Base-by-base conservation (phyloP, 176 grass and related monocot genomes). In the Melocanna baccifera region DNA sequence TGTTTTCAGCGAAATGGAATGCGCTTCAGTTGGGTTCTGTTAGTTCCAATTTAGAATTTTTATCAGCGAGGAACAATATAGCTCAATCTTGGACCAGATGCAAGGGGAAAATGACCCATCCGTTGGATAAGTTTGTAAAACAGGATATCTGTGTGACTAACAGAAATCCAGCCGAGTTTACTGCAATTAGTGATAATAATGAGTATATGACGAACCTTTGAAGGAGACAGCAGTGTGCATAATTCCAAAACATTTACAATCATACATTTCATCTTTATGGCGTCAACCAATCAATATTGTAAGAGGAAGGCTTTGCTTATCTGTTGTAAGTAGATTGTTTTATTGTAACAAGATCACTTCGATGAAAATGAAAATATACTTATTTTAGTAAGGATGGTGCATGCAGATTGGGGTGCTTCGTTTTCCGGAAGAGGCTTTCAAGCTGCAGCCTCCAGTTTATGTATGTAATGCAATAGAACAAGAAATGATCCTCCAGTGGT, bases 121-220 rank as follows among this genome's bases (percentile, higher is more conserved):
- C 80, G 14, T 79, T 86, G 87, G 81, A 92, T 73, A 84, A 30
- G 55, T 69, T 83, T 48, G 58, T 80, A 46, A 90, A 32, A 41
- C 84, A 86, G 82, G 82, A 91, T 76, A 86, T 90, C 34, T 94
- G 91, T 68, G 7, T 81, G 51, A 83, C 92, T 74, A 97, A 97
- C 66, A 90, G 71, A 88, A 97, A 97, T 42, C 91, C 91, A 56
- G 76, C 89, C 30, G 94, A 94, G 68, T 94, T 91, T 79, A 91
- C 91, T 41, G 61, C 73, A 77, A 37, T 96, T 45, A 92, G 90
- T 83, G 87, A 93, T 23, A 48, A 88, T 29, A 90, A 92, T 50
- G 85, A 97, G 23, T 94, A 84, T 84, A 90, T 97, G 79, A 88
- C 51, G 12, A 65, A 56, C 52, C 30, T n/a, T 45, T 86, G 88